These are phyloP conservation scores for Mrakia blollopis DNA, from an alignment of 768 basidiomycete genomes.

Conservation along the genomic window DNA sequence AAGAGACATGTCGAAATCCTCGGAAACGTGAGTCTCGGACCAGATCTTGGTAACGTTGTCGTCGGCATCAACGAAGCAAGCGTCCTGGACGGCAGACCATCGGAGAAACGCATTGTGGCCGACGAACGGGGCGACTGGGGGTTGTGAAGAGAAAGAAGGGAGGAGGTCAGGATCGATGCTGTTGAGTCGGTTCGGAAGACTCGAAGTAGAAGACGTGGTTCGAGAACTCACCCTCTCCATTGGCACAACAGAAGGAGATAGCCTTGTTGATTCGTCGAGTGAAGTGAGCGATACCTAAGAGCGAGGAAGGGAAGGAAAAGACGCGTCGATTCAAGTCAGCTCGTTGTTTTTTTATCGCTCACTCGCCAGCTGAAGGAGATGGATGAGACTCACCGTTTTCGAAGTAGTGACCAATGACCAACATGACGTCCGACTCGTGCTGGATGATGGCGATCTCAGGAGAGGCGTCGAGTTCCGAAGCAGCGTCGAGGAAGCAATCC, in stretches of 20 bases:
- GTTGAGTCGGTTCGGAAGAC: too few species aligned
- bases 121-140: slow-evolving; percentile 41
- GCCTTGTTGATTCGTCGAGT: slow-evolving; percentile 69
- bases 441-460: slow-evolving; percentile 85
- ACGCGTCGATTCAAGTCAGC: background rate
- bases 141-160: background rate
- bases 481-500: slow-evolving; percentile 87
- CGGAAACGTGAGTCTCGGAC: slow-evolving; percentile 32
- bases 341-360: too few species aligned
- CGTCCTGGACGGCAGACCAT: slow-evolving; percentile 84
- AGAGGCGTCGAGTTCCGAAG: slow-evolving; percentile 72
- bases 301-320: background rate
- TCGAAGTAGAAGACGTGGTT: background rate
- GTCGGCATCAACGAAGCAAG: slow-evolving; percentile 31
- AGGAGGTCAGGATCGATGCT: background rate
- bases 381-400: slow-evolving; percentile 46
- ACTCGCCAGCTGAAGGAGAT: too few species aligned
- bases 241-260: slow-evolving; percentile 43
- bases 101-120: slow-evolving; percentile 68
- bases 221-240: slow-evolving; percentile 38
- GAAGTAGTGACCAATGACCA: slow-evolving; percentile 82
- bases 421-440: slow-evolving; percentile 84
- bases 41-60: slow-evolving; percentile 32
- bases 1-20: slow-evolving; percentile 41
- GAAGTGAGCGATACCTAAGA: slow-evolving; percentile 79